Conservation (phyloP, 179 eudicot species). For the Beta lomatogona region DNA sequence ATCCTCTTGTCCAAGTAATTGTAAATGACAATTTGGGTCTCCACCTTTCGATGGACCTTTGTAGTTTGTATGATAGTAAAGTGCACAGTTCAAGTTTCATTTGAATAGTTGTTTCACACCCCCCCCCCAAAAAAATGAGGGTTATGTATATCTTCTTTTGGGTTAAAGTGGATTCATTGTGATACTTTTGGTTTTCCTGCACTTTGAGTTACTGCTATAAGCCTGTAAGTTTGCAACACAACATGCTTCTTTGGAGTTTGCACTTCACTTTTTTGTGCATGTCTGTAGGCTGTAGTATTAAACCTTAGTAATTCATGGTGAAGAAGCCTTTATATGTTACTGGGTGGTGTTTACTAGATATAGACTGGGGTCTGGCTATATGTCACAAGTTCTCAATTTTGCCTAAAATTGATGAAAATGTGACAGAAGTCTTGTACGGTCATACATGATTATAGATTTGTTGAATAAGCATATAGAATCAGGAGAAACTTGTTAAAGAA, state of each 20-base stretch:
- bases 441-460: neutral
- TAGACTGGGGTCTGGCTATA: neutral
- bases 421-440: neutral
- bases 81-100: neutral
- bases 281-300: neutral
- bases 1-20: neutral
- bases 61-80: neutral
- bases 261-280: neutral
- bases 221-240: neutral
- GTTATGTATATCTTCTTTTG: neutral
- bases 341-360: neutral
- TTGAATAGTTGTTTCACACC: neutral
- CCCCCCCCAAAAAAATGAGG: no score
- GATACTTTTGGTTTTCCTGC: neutral
- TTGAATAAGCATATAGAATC: slow-evolving; percentile 1
- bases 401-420: neutral
- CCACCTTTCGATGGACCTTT: neutral
- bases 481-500: neutral
- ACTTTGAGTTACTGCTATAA: neutral
- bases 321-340: neutral
- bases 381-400: neutral
- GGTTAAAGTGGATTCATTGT: neutral
- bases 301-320: neutral
- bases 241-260: neutral
- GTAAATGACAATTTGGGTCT: neutral